Base-by-base conservation (phyloP, 495 filamentous ascomycete species). In the Podospora australis region DNA sequence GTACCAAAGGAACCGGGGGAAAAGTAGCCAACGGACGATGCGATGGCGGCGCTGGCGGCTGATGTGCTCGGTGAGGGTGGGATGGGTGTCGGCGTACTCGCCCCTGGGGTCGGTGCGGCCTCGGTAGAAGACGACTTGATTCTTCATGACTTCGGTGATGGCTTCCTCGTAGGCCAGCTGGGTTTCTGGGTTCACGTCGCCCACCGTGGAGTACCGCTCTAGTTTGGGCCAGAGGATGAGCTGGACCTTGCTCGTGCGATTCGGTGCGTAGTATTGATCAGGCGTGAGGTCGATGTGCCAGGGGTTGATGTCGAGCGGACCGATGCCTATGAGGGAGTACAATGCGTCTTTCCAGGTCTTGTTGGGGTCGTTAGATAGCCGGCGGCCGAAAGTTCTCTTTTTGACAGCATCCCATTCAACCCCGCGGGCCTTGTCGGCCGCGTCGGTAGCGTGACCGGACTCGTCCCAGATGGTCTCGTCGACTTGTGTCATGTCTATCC, bases 171-270 rank as follows among this genome's bases (percentile, higher is more conserved):
- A 57, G 23, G 50, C 25, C 0, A 30, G 7, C 1, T 14, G 20
- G 19, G 28, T n/a, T 22, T 39, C 42, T 6, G 44, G 39, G 32
- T 54, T 50, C 17, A 60, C 52, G 39, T 46, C n/a, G 26, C 60
- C 57, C 21, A 48, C 38, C 5, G 65, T 50, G 9, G 20, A 36
- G 47, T 62, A 70, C 16, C 69, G 60, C 39, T 64, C 60, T 23
- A 70, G 35, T 43, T 56, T 50, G 25, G 70, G 70, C 59, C 65
- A 69, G 16, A 68, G 54, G 39, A 59, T 52, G 34, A 69, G 60
- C 51, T 70, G 68, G 28, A 71, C 63, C 52, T 66, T 72, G 39
- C 58, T 68, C 4, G 69, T 50, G 25, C 68, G 69, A 1, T 54
- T 52, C 0, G 63, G 58, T n/a, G 49, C n/a, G n/a, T n/a, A 7